Evolutionary conservation across 148 eudicot species (phyloP).

Genomic region (Persicaria maculosa): DNA sequence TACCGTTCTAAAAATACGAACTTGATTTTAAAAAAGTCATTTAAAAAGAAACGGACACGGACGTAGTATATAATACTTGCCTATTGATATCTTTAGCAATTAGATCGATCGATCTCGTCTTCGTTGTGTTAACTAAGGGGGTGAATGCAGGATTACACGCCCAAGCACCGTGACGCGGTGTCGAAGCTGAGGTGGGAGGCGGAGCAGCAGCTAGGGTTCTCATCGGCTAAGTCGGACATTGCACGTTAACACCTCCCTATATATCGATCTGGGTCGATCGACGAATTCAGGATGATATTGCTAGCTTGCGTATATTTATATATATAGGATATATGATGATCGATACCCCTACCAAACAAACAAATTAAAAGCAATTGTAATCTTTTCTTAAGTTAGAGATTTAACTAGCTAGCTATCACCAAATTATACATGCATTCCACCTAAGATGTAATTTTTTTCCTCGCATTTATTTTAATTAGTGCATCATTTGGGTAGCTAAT

Average conservation of each 20-base stretch:
- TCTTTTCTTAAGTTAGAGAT: not conserved
- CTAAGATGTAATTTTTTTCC: not conserved
- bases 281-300: not conserved
- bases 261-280: not conserved
- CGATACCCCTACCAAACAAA: no score
- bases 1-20: no score
- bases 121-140: not conserved
- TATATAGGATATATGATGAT: not conserved
- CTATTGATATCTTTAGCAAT: no score
- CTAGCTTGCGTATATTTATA: not conserved
- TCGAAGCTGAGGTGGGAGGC: constrained; percentile 76
- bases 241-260: constrained; percentile 43
- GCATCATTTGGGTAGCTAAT: no score
- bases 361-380: not conserved
- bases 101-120: no score
- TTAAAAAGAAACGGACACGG: no score
- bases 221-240: constrained; percentile 43
- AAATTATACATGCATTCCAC: not conserved
- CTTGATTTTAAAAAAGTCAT: no score
- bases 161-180: constrained; percentile 38
- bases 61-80: no score
- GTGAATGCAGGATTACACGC: constrained; percentile 50
- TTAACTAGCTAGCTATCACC: not conserved
- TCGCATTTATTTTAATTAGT: no score
- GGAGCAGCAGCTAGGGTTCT: constrained; percentile 72